A percentile compares a stretch with the other conserved stretches of the same genome.
phyloP scores from a whole-genome alignment of 768 basidiomycete genomes.

The Lentinula sp. region DNA sequence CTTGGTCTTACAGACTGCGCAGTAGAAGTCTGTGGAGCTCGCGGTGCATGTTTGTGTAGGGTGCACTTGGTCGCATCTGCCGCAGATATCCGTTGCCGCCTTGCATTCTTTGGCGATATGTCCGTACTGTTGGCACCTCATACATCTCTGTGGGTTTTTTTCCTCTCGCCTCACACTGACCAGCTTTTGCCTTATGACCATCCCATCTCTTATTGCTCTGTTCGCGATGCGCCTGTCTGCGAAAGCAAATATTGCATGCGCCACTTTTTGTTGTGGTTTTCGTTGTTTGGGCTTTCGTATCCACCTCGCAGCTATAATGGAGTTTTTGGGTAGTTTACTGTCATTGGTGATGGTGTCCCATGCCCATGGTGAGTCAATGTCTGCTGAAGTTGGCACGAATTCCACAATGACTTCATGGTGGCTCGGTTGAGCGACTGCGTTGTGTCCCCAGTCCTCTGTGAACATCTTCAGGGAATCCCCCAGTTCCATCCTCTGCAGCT shows the following conservation, averaged over 20 bases:
- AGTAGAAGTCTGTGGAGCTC: neutral
- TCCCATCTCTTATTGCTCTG: neutral
- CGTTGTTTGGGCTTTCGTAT: no score
- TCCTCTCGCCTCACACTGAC: neutral
- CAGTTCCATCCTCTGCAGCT: no score
- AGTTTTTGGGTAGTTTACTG: no score
- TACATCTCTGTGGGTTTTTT: neutral
- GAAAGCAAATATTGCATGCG: neutral
- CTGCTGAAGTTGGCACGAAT: no score
- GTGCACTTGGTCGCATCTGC: neutral
- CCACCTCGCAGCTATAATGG: no score
- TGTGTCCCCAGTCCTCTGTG: no score
- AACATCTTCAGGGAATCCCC: no score
- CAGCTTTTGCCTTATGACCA: neutral
- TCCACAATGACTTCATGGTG: no score
- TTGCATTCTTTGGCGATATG: neutral
- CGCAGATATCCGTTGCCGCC: neutral
- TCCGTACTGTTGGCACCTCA: neutral
- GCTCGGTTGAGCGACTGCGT: no score
- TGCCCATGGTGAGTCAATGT: no score
- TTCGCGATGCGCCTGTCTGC: neutral
- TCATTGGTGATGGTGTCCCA: no score
- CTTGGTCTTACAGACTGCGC: slow-evolving; percentile 1
- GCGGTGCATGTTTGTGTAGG: neutral
- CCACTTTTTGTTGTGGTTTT: neutral